These are phyloP conservation scores for Fraxinus floribunda DNA, from an alignment of 305 asterid species.

Conservation along the genomic window DNA sequence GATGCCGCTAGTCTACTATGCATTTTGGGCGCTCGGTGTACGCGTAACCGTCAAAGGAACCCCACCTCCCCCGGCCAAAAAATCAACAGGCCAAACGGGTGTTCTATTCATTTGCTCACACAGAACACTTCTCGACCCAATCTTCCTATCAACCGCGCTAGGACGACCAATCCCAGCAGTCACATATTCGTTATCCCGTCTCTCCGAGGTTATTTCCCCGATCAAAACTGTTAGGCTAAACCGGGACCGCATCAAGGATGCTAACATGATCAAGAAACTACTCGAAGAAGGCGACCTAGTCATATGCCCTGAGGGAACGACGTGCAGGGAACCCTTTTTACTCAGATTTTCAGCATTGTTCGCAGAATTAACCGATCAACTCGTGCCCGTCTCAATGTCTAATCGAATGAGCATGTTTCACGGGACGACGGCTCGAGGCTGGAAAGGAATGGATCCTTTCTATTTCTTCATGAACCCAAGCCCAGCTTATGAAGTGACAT, in stretches of 20 bases:
- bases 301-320: constrained; percentile 82
- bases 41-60: constrained; percentile 34
- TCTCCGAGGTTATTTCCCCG: constrained; percentile 56
- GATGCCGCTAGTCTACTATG: constrained; percentile 45
- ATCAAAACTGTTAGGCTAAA: constrained; percentile 50
- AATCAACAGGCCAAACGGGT: constrained; percentile 35
- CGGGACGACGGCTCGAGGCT: constrained; percentile 83
- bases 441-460: constrained; percentile 78
- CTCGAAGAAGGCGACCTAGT: constrained; percentile 61
- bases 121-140: constrained; percentile 62
- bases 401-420: constrained; percentile 67
- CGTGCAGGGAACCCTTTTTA: constrained; percentile 70
- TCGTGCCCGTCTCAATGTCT: constrained; percentile 73
- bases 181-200: constrained; percentile 48
- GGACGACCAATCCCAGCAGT: constrained; percentile 62
- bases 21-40: constrained; percentile 42
- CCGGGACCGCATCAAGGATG: constrained; percentile 58
- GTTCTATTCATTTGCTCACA: constrained; percentile 62
- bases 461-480: constrained; percentile 82
- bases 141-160: constrained; percentile 52
- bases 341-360: constrained; percentile 69
- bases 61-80: constrained; percentile 39
- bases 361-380: constrained; percentile 66
- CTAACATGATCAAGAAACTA: constrained; percentile 55
- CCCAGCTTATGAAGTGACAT: constrained; percentile 67